Evolutionary conservation across 2,329 filamentous ascomycete species (phyloP), one percentile per base, ranked within the genome.

Genomic region (Claviceps pazoutovae): DNA sequence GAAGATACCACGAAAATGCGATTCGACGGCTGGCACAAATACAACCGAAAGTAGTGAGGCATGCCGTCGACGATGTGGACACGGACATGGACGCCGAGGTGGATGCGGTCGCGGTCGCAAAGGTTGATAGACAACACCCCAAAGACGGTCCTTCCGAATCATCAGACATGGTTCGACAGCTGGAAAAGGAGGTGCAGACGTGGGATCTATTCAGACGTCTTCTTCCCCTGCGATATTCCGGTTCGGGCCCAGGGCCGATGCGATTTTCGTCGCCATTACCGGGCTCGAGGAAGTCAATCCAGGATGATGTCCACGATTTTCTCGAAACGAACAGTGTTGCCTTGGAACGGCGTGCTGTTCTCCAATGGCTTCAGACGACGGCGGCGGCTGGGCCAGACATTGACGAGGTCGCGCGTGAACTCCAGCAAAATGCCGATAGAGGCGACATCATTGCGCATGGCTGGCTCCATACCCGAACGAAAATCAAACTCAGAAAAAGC

Each of bases 391-490:
- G 80, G 3, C 82, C 82, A 42, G 82, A 86, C 56, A 82, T 95
- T 34, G 81, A 90, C 57, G 79, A 83, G 26, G 72, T 95, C 30
- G 84, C 90, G 49, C 76, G 82, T 50, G 84, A 91, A 52, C 75
- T 90, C 51, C 84, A 90, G 63, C 76, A 81, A 54, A 82, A 82
- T 56, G 84, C 87, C 13, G 86, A 91, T 54, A 76, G 87, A 60
- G 85, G 86, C 9, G 87, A 90, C 48, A 81, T 90, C 9, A 87
- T 93, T 71, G 82, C 86, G 30, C 83, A 89, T 64, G 91, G 91
- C 42, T 96, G 90, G 87, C 79, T 96, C 56, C 88, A 95, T 64
- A 96, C 93, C 0, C 86, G 89, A 56, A 82, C 87, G 53, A 83
- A 84, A 47, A 88, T 98, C 67, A 98, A 98, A 71, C 79, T 86